Percentiles rank a stretch among this genome's conserved stretches.
phyloP scores from a whole-genome alignment of 208 protist species.

The Perkinsela sp. region DNA sequence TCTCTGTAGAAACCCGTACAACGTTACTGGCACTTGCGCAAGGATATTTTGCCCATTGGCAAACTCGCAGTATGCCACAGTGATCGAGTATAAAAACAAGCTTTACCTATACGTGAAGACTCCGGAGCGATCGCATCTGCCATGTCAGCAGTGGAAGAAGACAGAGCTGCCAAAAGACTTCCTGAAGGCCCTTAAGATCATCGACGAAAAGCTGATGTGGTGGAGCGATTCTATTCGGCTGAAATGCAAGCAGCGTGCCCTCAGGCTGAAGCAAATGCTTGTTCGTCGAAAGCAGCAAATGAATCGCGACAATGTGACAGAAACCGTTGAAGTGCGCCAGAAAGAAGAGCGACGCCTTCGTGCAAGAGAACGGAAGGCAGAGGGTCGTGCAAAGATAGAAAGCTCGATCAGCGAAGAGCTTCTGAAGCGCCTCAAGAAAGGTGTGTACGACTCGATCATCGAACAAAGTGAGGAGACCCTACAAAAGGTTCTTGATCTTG shows the following conservation, averaged over 20 bases:
- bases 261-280: conserved; percentile 87
- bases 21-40: conserved; percentile 90
- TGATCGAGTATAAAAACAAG: conserved; percentile 83
- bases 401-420: conserved; percentile 88
- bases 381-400: conserved; percentile 80
- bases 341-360: conserved; percentile 81
- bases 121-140: conserved; percentile 88
- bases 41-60: conserved; percentile 84
- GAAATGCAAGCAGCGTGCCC: conserved; percentile 85
- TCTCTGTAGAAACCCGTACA: conserved; percentile 94
- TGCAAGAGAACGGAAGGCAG: conserved; percentile 77
- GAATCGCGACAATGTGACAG: conserved; percentile 54
- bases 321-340: conserved; percentile 84
- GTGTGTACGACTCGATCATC: conserved; percentile 61
- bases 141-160: conserved; percentile 90
- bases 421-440: conserved; percentile 73
- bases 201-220: conserved; percentile 85
- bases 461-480: conserved; percentile 60
- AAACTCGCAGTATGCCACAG: conserved; percentile 90
- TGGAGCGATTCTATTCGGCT: conserved; percentile 76
- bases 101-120: conserved; percentile 94
- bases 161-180: conserved; percentile 84
- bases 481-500: conserved; percentile 45
- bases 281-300: conserved; percentile 82
- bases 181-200: conserved; percentile 65